phyloP scores from a whole-genome alignment of 148 eudicot species.

The Nepenthes gracilis region DNA sequence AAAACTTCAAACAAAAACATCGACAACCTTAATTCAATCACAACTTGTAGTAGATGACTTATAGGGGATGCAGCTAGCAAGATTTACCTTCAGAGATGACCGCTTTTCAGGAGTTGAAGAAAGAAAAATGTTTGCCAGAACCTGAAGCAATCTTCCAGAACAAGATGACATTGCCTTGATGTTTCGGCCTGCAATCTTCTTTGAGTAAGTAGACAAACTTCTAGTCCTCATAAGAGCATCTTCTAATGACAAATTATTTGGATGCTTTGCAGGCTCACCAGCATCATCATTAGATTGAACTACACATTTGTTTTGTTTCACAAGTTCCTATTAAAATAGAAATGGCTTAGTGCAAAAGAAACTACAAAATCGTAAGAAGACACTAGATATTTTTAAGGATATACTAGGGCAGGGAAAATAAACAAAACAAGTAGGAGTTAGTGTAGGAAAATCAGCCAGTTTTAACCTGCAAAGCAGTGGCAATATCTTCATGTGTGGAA shows the following conservation, averaged over 20 bases:
- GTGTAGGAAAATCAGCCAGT: not conserved
- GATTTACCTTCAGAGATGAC: constrained; percentile 44
- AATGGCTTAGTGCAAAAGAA: not conserved
- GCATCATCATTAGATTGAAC: constrained; percentile 21
- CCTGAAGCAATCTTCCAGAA: constrained; percentile 52
- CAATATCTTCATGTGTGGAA: constrained; percentile 44
- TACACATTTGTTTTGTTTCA: constrained; percentile 42
- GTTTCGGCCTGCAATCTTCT: constrained; percentile 42
- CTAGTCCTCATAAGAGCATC: constrained; percentile 18
- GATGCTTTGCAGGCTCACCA: constrained; percentile 14
- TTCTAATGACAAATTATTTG: constrained; percentile 17
- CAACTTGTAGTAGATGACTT: too few species aligned
- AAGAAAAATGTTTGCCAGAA: constrained; percentile 39
- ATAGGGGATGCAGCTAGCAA: not conserved
- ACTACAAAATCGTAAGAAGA: not conserved
- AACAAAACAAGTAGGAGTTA: not conserved
- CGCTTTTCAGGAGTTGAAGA: constrained; percentile 40
- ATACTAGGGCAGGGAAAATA: not conserved
- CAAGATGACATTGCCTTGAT: constrained; percentile 38
- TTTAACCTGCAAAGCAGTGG: constrained; percentile 56
- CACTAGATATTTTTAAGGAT: not conserved
- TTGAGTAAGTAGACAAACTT: constrained; percentile 23
- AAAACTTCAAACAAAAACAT: too few species aligned
- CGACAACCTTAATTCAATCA: too few species aligned
- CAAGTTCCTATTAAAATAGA: constrained; percentile 43